Percentiles rank a stretch among this genome's conserved stretches.
Evolutionary conservation across 177 flowering plant genomes (phyloP).

Genomic region (Vitis hybrid): DNA sequence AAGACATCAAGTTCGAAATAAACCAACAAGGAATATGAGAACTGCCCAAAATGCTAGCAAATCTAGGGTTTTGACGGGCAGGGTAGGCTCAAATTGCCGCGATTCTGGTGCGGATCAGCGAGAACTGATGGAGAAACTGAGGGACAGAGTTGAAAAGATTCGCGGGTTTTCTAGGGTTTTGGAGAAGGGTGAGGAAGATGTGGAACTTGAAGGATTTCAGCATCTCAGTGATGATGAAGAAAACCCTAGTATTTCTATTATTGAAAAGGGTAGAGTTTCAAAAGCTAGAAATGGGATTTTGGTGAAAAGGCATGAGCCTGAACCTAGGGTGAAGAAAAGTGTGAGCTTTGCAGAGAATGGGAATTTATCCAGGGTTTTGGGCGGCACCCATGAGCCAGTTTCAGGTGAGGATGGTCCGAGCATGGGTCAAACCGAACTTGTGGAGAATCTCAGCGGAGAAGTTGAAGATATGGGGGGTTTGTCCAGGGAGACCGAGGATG

Average conservation of each 20-base stretch:
- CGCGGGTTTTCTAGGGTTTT: constrained; percentile 22
- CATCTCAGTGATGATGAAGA: constrained; percentile 28
- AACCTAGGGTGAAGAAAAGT: constrained; percentile 38
- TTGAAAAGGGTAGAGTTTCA: constrained; percentile 17
- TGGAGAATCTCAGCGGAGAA: constrained; percentile 26
- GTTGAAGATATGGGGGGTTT: constrained; percentile 35
- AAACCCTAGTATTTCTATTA: constrained; percentile 13
- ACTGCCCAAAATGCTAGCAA: constrained; percentile 20
- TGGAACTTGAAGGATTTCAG: constrained; percentile 37
- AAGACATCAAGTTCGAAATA: constrained; percentile 31
- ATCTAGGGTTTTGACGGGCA: constrained; percentile 21
- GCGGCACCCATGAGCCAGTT: constrained; percentile 12
- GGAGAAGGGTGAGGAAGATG: constrained; percentile 35
- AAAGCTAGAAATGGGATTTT: constrained; percentile 25
- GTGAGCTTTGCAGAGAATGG: constrained; percentile 63
- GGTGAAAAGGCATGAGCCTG: constrained; percentile 25
- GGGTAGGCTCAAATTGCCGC: not conserved
- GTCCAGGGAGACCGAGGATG: constrained; percentile 32
- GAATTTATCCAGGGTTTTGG: constrained; percentile 26
- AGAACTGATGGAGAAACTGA: constrained; percentile 29
- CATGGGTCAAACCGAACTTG: constrained; percentile 23
- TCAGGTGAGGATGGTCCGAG: constrained; percentile 20
- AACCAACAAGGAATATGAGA: constrained; percentile 36
- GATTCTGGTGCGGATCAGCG: constrained; percentile 14
- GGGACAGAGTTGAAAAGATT: constrained; percentile 25